Base-by-base conservation (phyloP, 441 rosid genomes). In the Biscutella auriculata region DNA sequence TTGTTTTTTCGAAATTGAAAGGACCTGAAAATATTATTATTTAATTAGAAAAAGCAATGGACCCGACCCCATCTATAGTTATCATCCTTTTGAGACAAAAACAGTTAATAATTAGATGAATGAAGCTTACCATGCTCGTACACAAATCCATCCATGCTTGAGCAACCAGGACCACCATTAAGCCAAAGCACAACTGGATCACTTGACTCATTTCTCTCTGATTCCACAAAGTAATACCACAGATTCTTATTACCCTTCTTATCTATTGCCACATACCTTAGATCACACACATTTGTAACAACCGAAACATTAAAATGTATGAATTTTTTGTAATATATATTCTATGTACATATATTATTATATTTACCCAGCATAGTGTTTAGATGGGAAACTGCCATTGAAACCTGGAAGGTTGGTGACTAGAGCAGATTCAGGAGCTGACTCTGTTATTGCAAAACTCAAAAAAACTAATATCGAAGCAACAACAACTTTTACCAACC, bases 291-390 rank as follows among this genome's bases (percentile, higher is more conserved):
- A 52, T 28, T 5, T 19, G 25, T 28, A 9, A 11, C 17, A 46
- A 51, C 10, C 25, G 10, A 36, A 8, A 47, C 4, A 19, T 15
- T 39, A 43, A 33, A 42, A 14, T 10, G 29, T 11, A 56, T 12
- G 7, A 6, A n/a, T 50, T 0, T 2, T 3, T 17, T 43, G 16
- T 25, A 42, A 30, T 6, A 29, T 29, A 2, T 39, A 39, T n/a
- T n/a, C n/a, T n/a, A n/a, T 19, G n/a, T 13, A 27, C 32, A 16
- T 5, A 10, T 29, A 11, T 5, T n/a, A 43, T 28, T 50, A 8
- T 27, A 34, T 36, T 54, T 75, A 90, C 95, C 97, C 95, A 54
- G 95, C 76, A 78, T 90, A 80, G 68, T 90, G 95, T 44, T 90
- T 82, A 12, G 97, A 90, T 68, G 91, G 89, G 28, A 87, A 60